A percentile compares a stretch with the other conserved stretches of the same genome.
Evolutionary conservation across 495 filamentous ascomycete species (phyloP).

Genomic region (Aspergillus olivimuriae): DNA sequence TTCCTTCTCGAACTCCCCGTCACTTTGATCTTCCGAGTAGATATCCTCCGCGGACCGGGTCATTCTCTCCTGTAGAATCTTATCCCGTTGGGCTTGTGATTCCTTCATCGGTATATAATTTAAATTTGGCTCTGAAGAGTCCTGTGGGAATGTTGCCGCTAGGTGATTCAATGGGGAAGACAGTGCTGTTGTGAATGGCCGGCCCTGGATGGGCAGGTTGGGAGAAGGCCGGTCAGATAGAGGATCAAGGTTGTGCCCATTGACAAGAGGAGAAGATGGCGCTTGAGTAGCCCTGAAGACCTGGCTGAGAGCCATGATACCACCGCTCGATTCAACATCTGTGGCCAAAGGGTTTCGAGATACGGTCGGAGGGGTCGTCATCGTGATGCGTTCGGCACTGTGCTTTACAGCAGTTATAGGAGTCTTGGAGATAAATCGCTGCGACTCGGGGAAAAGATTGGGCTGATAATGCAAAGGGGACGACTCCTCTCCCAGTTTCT

Average conservation of each 20-base stretch:
- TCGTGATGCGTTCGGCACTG: slow-evolving; percentile 18
- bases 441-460: slow-evolving; percentile 45
- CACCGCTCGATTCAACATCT: slow-evolving; percentile 34
- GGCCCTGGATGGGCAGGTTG: slow-evolving; percentile 41
- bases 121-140: slow-evolving; percentile 41
- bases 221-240: slow-evolving; percentile 47
- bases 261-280: slow-evolving; percentile 44
- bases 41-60: slow-evolving; percentile 34
- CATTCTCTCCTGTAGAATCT: slow-evolving; percentile 29
- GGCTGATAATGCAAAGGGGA: slow-evolving; percentile 33
- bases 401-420: slow-evolving; percentile 36
- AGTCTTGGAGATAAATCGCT: slow-evolving; percentile 40
- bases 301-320: slow-evolving; percentile 44
- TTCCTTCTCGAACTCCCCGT: slow-evolving; percentile 42
- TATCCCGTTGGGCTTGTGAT: slow-evolving; percentile 38
- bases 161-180: slow-evolving; percentile 37
- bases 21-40: slow-evolving; percentile 34
- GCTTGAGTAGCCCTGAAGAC: slow-evolving; percentile 47
- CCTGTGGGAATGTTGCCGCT: slow-evolving; percentile 27
- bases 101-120: slow-evolving; percentile 47
- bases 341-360: slow-evolving; percentile 42
- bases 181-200: slow-evolving; percentile 26
- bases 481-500: slow-evolving; percentile 30
- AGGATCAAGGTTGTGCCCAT: slow-evolving; percentile 31
- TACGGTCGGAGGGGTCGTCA: slow-evolving; percentile 34